Evolutionary conservation across 495 filamentous ascomycete genomes (phyloP), one percentile per base, ranked within the genome.

Genomic region (Apiosordaria backusii): DNA sequence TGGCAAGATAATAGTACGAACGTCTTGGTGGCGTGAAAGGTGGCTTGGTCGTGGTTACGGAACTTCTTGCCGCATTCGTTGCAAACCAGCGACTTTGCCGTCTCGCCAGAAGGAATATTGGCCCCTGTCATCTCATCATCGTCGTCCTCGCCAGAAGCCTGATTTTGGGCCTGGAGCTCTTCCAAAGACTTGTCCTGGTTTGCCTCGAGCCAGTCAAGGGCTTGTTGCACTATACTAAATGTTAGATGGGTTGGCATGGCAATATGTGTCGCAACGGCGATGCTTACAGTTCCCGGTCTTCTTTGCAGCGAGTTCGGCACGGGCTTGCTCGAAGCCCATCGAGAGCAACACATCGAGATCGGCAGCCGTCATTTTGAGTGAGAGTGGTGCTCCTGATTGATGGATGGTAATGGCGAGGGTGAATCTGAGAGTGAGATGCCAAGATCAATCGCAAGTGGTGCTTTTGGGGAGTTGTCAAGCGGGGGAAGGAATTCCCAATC

Each of bases 61-160:
- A 99, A 95, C 73, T 89, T 91, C 81, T 96, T 96, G 59, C 89
- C 89, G 71, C 95, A 99, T 53, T 97, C 93, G 62, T 95, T 93
- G 85, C 95, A 99, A 58, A 84, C 74, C 45, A 86, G 77, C 15
- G 83, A 85, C 68, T 77, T 75, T 50, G 83, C 84, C 4, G 65
- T 78, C 69, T 87, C 86, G 59, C 88, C 84, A 5, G 84, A 78
- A 15, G 85, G 78, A 22, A 82, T 76, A 19, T 77, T 79, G 15
- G 83, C 71, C 35, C 79, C 80, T 18, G 77, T 82, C 27, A 83
- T 84, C 55, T 88, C 86, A 58, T 87, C 87, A 10, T 83, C 82
- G 18, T 70, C 73, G 19, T 62, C 68, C 25, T 66, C 71, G 1
- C 21, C 63, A 0, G 65, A 65, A 21, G 58, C 50, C 10, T 67